These are phyloP conservation scores for Colletotrichum godetiae DNA, from an alignment of 2,329 filamentous ascomycete genomes.

Conservation along the genomic window DNA sequence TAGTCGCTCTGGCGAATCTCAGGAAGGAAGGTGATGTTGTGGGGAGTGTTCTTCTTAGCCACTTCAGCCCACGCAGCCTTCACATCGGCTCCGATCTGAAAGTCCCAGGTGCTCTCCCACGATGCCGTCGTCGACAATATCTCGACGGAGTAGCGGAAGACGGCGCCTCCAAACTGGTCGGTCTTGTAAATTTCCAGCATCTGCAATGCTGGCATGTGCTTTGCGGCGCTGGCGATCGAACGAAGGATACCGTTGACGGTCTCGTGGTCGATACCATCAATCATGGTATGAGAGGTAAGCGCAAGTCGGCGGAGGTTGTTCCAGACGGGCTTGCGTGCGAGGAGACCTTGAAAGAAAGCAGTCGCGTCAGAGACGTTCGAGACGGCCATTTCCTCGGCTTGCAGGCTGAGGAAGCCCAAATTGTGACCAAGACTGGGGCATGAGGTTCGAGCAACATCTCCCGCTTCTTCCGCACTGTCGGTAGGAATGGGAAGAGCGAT, in stretches of 20 bases:
- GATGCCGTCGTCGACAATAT: conserved; percentile 12
- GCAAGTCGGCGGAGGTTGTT: conserved; percentile 39
- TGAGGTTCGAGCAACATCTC: conserved; percentile 19
- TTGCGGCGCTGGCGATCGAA: conserved; percentile 38
- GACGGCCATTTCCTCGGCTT: conserved; percentile 36
- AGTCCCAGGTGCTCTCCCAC: conserved; percentile 34
- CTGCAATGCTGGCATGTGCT: conserved; percentile 41
- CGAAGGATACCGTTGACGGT: conserved; percentile 39
- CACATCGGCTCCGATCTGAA: conserved; percentile 10
- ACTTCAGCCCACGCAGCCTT: conserved; percentile 16
- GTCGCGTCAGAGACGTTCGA: conserved; percentile 35
- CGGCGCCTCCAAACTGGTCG: conserved; percentile 38
- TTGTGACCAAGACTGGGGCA: conserved; percentile 35
- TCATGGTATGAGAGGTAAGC: conserved; percentile 40
- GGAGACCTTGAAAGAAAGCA: conserved; percentile 39
- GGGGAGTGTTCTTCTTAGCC: conserved; percentile 16
- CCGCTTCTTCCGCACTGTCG: neutral
- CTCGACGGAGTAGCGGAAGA: conserved; percentile 41
- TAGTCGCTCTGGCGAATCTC: conserved; percentile 29
- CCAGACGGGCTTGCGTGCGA: conserved; percentile 38
- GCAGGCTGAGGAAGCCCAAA: conserved; percentile 30
- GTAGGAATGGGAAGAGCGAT: neutral
- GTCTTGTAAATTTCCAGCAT: conserved; percentile 43
- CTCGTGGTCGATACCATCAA: conserved; percentile 35
- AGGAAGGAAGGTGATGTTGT: conserved; percentile 24